Evolutionary conservation across 495 filamentous ascomycete genomes (phyloP), one percentile per base, ranked within the genome.

Genomic region (Aeminium ludgeri): DNA sequence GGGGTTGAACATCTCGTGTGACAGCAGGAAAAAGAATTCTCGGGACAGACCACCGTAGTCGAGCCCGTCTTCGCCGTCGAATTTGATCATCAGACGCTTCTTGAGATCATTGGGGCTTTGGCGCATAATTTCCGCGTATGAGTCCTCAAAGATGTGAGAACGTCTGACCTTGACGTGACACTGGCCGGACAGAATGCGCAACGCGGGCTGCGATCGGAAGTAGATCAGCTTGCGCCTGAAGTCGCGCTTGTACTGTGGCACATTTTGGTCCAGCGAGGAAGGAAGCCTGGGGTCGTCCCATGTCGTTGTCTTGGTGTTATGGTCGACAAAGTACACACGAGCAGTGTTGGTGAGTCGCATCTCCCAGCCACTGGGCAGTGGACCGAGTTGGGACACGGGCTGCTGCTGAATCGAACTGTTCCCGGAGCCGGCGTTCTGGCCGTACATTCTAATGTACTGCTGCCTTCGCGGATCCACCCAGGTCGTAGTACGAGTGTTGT

Each of bases 1-100:
- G 40, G 89, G 89, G 61, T 99, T 99, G 65, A 99, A 99, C 89
- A 99, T 99, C 68, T 99, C 89, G 63, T 99, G 89, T n/a, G 89
- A 96, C 30, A 99, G 74, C 42, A 99, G 70, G 76, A 96, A 99
- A 72, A 99, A 99, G 67, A 96, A 99, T 63, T 99, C 89, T 72
- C 89, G 80, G 16, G 89, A 99, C 31, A 99, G 74, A 69, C 89
- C 89, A 59, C 89, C 89, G 59, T 97, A 97, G 64, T 97, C 89
- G 36, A 97, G 65, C 59, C 89, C 89, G 53, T 97, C 89, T 63
- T 97, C 89, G 30, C 91, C 91, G 50, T 97, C 89, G 51, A 97
- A 97, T 62, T 97, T 97, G 60, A 97, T 93, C 89, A 97, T 97
- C 53, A 97, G 61, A 12, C 89, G 75, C 64, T 96, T 96, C 73